Percentiles rank a stretch among this genome's conserved stretches.
Conservation (phyloP, 176 grass and related monocot species). For the Musa schizocarpa region DNA sequence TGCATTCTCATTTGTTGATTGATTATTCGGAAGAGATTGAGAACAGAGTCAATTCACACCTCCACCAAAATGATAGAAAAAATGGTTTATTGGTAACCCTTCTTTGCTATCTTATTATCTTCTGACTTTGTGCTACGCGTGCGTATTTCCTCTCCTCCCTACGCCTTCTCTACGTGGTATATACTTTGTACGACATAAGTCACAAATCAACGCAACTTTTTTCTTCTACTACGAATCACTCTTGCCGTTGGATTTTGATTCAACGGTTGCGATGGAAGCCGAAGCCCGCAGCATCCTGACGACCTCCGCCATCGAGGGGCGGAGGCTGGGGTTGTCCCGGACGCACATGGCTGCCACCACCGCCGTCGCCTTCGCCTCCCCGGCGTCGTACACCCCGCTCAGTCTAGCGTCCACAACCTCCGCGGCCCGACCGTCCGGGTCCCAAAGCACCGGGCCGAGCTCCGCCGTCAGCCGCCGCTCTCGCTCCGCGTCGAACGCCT, state of each 20-base stretch:
- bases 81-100: constrained; percentile 20
- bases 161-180: too few species aligned
- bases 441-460: constrained; percentile 32
- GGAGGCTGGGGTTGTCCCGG: constrained; percentile 15
- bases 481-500: constrained; percentile 47
- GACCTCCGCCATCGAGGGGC: constrained; percentile 20
- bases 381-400: constrained; percentile 8
- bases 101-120: too few species aligned
- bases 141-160: too few species aligned
- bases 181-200: too few species aligned
- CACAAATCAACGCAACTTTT: too few species aligned
- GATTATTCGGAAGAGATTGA: too few species aligned
- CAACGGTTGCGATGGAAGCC: constrained; percentile 33
- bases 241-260: constrained; percentile 25
- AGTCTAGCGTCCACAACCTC: constrained; percentile 33
- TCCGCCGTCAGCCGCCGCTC: constrained; percentile 48
- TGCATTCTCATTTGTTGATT: too few species aligned
- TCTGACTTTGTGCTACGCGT: too few species aligned
- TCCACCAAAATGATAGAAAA: constrained; percentile 22
- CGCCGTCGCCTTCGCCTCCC: constrained; percentile 22
- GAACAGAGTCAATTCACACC: too few species aligned
- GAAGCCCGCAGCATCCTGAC: constrained; percentile 15
- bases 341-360: constrained; percentile 30
- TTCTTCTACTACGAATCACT: neutral
- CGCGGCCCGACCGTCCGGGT: constrained; percentile 22